phyloP scores from a whole-genome alignment of 441 rosid genomes.

The Pelargonium cotyledonis region DNA sequence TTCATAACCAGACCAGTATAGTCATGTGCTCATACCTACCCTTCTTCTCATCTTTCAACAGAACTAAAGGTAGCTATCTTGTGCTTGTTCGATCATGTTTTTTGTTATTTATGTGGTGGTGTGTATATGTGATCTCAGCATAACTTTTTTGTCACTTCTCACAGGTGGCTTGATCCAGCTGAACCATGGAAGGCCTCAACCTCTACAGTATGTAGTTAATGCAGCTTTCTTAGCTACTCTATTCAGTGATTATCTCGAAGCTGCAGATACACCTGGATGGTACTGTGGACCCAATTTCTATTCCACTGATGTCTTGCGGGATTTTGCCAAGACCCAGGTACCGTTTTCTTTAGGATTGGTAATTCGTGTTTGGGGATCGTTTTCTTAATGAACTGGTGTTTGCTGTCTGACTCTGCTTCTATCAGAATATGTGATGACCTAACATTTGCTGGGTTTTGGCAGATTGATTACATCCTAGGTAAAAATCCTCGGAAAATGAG shows the following conservation, averaged over 20 bases:
- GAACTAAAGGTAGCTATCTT: slow-evolving; percentile 51
- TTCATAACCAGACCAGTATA: slow-evolving; percentile 72
- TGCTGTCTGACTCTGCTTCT: neutral
- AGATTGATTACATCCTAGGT: slow-evolving; percentile 87
- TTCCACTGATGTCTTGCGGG: slow-evolving; percentile 55
- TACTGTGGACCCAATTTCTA: slow-evolving; percentile 74
- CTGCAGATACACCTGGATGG: slow-evolving; percentile 60
- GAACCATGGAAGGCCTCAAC: slow-evolving; percentile 65
- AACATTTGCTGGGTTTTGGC: slow-evolving; percentile 12
- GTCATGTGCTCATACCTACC: slow-evolving; percentile 83
- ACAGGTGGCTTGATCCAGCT: slow-evolving; percentile 69
- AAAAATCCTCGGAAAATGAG: slow-evolving; percentile 92
- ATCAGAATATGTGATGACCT: neutral
- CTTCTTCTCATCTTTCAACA: slow-evolving; percentile 56
- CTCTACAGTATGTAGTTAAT: slow-evolving; percentile 64
- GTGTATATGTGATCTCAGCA: slow-evolving; percentile 13
- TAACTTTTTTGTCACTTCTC: slow-evolving; percentile 11
- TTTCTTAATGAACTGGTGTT: neutral
- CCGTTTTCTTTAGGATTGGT: neutral
- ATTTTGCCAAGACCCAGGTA: slow-evolving; percentile 75
- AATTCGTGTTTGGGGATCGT: neutral
- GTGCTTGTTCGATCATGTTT: slow-evolving; percentile 4
- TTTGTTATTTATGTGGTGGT: neutral
- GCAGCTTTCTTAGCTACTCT: slow-evolving; percentile 80
- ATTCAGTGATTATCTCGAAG: slow-evolving; percentile 65